A percentile compares a stretch with the other conserved stretches of the same genome.
Conservation (phyloP, 768 basidiomycete genomes). For the Chalciporus pseudorubinellus region DNA sequence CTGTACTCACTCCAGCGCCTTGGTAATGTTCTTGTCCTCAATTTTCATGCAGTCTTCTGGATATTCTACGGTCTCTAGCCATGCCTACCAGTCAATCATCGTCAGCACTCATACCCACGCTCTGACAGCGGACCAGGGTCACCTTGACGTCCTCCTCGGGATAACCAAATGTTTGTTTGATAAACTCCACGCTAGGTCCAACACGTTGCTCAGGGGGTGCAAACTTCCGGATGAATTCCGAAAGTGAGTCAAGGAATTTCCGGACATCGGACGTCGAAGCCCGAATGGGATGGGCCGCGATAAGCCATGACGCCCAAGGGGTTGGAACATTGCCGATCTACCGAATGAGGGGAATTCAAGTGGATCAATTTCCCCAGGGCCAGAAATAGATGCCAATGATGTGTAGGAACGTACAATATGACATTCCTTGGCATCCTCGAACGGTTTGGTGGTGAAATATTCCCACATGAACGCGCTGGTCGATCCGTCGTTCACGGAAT, state of each 20-base stretch:
- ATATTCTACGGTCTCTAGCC: constrained; percentile 80
- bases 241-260: constrained; percentile 62
- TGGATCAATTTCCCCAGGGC: background rate
- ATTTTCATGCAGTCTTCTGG: constrained; percentile 64
- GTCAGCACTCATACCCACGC: background rate
- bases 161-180: constrained; percentile 78
- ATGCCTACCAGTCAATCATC: constrained; percentile 52
- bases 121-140: background rate
- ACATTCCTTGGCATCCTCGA: constrained; percentile 71
- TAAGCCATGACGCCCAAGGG: constrained; percentile 97
- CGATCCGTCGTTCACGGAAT: constrained; percentile 84
- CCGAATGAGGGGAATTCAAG: background rate
- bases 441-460: constrained; percentile 88
- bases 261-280: constrained; percentile 48
- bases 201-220: constrained; percentile 53
- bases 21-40: constrained; percentile 51
- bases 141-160: constrained; percentile 79
- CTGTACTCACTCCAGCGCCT: constrained; percentile 63
- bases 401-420: constrained; percentile 65
- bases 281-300: constrained; percentile 79
- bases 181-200: constrained; percentile 66
- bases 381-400: background rate
- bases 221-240: constrained; percentile 67
- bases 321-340: constrained; percentile 86
- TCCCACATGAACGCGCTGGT: constrained; percentile 96